Base-by-base conservation (phyloP, 805 yeast species). In the Trichomonascus vanleenenianus region DNA sequence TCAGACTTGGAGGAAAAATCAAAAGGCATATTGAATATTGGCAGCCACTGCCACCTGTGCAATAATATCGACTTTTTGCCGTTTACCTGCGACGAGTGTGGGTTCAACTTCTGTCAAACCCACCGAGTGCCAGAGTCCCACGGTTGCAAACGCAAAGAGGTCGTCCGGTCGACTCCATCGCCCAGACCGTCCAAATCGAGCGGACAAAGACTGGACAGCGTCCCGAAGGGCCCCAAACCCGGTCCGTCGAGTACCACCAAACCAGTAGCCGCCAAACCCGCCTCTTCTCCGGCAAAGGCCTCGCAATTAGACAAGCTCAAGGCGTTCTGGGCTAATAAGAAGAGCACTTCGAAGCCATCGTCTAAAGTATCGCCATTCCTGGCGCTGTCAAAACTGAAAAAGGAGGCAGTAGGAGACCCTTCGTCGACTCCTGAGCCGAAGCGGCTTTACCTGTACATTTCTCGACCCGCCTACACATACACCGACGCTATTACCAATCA, bases 21-120 rank as follows among this genome's bases (percentile, higher is more conserved):
- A 9, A 32, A 32, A 44, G 58, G 58, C 11, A 43, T 55, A 4
- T 39, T 68, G 51, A 63, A 69, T 42, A 55, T 66, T 18, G 74
- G 74, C 32, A 50, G 54, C 42, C 68, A 70, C 52, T 70, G 74
- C 58, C 45, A 48, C 40, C 44, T 50, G 37, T 70, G 74, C 53
- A 55, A 60, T 37, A 60, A 57, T 44, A 56, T 67, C 20, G 74
- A 70, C 55, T 70, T 70, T 43, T 61, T 70, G 25, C 74, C 74
- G 34, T 69, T 66, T 50, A 53, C 51, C 22, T 70, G 74, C 47
- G 61, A 57, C 38, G 55, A 52, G 34, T 70, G 74, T 51, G 55
- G 56, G 27, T 57, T 58, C 40, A 51, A 58, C 4, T 64, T 52
- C 51, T 70, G 74, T 50, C 54, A 60, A 14, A 60, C 61, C 27